These are phyloP conservation scores for Sporisorium scitamineum DNA, from an alignment of 1,284 basidiomycete genomes.

Conservation along the genomic window DNA sequence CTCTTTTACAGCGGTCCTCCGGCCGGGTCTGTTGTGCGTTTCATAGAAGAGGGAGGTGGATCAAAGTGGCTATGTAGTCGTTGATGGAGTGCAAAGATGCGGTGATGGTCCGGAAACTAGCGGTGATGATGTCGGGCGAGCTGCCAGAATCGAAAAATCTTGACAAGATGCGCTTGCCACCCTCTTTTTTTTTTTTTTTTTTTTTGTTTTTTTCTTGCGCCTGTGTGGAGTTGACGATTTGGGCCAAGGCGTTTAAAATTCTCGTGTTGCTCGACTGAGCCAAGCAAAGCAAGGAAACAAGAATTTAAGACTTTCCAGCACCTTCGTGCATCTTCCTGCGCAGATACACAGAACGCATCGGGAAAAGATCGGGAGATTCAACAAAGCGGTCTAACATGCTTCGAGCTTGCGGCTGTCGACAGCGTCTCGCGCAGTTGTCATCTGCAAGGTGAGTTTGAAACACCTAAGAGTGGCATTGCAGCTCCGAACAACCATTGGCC, in stretches of 20 bases:
- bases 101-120: too few species aligned
- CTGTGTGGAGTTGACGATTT: neutral
- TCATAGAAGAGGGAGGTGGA: conserved; percentile 23
- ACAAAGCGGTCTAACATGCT: neutral
- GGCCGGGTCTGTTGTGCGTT: conserved; percentile 38
- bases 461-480: too few species aligned
- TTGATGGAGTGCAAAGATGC: neutral
- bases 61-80: neutral
- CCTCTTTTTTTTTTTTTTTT: neutral
- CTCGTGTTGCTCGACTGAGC: neutral
- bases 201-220: neutral
- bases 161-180: neutral
- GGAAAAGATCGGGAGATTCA: neutral
- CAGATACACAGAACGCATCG: neutral
- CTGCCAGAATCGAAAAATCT: neutral
- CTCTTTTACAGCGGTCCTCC: conserved; percentile 43
- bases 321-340: conserved; percentile 1
- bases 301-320: neutral
- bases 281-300: neutral
- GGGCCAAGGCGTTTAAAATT: neutral
- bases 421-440: too few species aligned
- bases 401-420: too few species aligned
- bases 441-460: too few species aligned
- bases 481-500: too few species aligned
- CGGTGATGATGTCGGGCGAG: conserved; percentile 7